Evolutionary conservation across 2,329 filamentous ascomycete genomes (phyloP).

Genomic region (Aspergillus phoenicis): DNA sequence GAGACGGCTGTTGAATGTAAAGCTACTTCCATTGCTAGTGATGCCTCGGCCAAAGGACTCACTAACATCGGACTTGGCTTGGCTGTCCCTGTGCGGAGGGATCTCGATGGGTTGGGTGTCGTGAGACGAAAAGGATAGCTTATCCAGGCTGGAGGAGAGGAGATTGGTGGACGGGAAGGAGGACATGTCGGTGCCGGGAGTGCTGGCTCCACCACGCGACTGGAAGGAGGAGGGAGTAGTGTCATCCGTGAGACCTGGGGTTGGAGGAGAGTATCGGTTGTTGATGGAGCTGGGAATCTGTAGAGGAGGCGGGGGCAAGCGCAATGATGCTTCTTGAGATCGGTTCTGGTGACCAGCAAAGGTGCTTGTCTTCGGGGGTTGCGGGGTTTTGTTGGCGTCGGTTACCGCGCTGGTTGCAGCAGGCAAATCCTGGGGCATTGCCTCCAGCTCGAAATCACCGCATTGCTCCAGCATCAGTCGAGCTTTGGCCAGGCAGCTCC

Average conservation of each 20-base stretch:
- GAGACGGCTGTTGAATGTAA: conserved; percentile 71
- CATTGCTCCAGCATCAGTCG: conserved; percentile 83
- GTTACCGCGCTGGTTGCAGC: conserved; percentile 11
- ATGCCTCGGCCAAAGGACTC: conserved; percentile 64
- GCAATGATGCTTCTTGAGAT: conserved; percentile 37
- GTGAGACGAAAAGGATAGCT: conserved; percentile 31
- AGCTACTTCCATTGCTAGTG: conserved; percentile 75
- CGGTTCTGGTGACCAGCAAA: conserved; percentile 20
- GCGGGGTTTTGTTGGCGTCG: conserved; percentile 26
- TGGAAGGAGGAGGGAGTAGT: conserved; percentile 44
- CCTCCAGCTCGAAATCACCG: conserved; percentile 83
- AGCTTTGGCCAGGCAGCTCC: conserved; percentile 86
- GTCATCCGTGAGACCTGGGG: conserved; percentile 40
- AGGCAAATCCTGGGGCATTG: conserved; percentile 49
- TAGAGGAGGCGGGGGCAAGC: conserved; percentile 50
- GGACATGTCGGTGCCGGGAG: conserved; percentile 33
- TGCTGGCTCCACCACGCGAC: conserved; percentile 45
- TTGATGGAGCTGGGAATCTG: conserved; percentile 42
- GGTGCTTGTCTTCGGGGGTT: conserved; percentile 21
- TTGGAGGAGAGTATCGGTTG: conserved; percentile 34
- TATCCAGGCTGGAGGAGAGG: conserved; percentile 31
- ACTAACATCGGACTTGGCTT: conserved; percentile 34
- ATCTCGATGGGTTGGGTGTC: conserved; percentile 3
- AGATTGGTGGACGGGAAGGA: conserved; percentile 32
- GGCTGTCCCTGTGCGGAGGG: conserved; percentile 30